phyloP scores from a whole-genome alignment of 495 filamentous ascomycete genomes.

The Amniculicola lignicola region DNA sequence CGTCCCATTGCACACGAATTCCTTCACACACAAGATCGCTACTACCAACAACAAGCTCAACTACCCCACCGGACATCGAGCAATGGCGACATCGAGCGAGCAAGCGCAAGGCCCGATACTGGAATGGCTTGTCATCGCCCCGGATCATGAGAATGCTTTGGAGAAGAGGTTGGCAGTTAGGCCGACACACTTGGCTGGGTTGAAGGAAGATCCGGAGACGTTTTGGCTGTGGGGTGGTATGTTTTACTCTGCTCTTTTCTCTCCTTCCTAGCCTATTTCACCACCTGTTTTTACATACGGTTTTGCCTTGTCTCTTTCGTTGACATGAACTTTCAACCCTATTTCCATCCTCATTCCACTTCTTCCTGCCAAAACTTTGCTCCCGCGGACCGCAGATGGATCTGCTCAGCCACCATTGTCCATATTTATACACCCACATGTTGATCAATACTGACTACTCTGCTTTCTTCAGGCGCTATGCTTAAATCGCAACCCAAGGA shows the following conservation, averaged over 20 bases:
- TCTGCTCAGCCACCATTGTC: too few relatives aligned
- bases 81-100: not conserved
- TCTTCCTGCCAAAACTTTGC: too few relatives aligned
- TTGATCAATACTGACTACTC: too few relatives aligned
- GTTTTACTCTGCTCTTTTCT: conserved; percentile 4
- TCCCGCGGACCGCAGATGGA: too few relatives aligned
- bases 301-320: too few relatives aligned
- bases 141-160: conserved; percentile 67
- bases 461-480: conserved; percentile 69
- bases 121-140: conserved; percentile 84
- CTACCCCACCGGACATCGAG: not conserved
- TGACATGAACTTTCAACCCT: too few relatives aligned
- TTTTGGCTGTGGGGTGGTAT: conserved; percentile 35
- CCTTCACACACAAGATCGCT: too few relatives aligned
- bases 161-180: conserved; percentile 69
- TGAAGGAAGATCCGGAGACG: conserved; percentile 18
- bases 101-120: conserved; percentile 1
- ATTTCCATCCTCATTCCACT: too few relatives aligned
- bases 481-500: conserved; percentile 64
- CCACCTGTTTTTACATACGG: too few relatives aligned
- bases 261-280: not conserved
- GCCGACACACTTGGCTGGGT: conserved; percentile 41
- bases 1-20: too few relatives aligned
- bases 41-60: conserved; percentile 4
- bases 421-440: too few relatives aligned